Base-by-base conservation (phyloP, 805 yeast genomes). In the Hanseniaspora occidentalis region DNA sequence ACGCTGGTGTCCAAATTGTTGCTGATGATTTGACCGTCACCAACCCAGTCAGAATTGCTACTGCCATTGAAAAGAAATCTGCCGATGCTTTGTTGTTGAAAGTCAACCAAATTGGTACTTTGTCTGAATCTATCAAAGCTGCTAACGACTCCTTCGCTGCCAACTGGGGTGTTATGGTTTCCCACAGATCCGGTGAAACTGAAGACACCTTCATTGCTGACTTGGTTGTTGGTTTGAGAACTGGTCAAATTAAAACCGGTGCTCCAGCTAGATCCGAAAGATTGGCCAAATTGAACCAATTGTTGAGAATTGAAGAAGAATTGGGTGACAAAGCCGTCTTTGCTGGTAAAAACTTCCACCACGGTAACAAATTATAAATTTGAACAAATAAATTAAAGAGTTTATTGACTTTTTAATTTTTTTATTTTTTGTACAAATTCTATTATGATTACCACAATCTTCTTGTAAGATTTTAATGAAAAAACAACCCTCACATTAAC, bases 241-340 rank as follows among this genome's bases (percentile, higher is more conserved):
- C 94, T 53, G 98, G 96, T 67, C 97, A 89, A 77, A 84, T 89
- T 71, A 89, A 89, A 88, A 84, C 96, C 56, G 98, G 98, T 80
- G 97, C 98, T 65, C 97, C 97, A 65, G 95, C 96, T 57, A 88
- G 98, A 77, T 84, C 96, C 55, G 98, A 89, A 77, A 89, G 98
- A 81, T 81, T 92, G 70, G 97, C 97, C 67, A 89, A 89, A 76
- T 79, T 82, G 69, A 89, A 89, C 88, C 96, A 89, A 78, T 79
- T 89, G 69, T 78, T 89, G 68, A 84, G 97, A 75, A 89, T 89
- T 61, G 97, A 92, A 78, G 95, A 89, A 75, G 94, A 84, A 74
- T 82, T 89, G 64, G 97, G 96, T 64, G 88, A 77, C 81, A 85
- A 86, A 77, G 96, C 96, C 52, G 61, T 88, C 66, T 89, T 76